Evolutionary conservation across 768 basidiomycete genomes (phyloP), one percentile per base, ranked within the genome.

Genomic region (Fibroporia radiculosa): DNA sequence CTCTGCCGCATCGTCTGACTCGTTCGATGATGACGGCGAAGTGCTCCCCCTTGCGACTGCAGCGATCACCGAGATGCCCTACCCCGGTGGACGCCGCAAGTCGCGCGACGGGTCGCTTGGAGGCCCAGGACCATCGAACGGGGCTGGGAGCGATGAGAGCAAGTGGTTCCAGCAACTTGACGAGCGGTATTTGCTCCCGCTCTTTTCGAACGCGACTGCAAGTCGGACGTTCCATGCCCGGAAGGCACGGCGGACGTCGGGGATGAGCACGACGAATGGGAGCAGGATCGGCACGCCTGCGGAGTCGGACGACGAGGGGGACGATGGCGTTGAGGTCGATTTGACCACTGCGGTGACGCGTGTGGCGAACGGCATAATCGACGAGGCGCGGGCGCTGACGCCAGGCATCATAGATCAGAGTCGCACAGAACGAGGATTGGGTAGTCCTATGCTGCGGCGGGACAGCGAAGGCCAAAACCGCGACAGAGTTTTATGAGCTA

Each of bases 131-230:
- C 24, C 29, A 16, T 12, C 29, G 5, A 29, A n/a, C 13, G 38
- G 53, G n/a, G n/a, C n/a, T n/a, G 53, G 66, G 3, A 73, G 68
- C 3, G 83, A 85, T 47, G 91, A 95, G 42, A 84, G 88, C 23
- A 88, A 89, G 62, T 97, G 93, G 92, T 97, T 97, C 80, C 92
- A 93, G 55, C 74, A 84, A 35, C 66, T 99, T 29, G 95, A 99
- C 64, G 93, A 99, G 66, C 76, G 91, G 52, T 99, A 95, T 62
- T 68, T 99, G 16, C 65, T 98, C 2, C 93, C 93, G 18, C 68
- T 97, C 28, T 98, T 92, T 68, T 90, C 89, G 38, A 93, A 93
- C 57, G 88, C 87, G 13, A 91, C 90, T 0, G 90, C 90, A 14
- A 88, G 84, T 51, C 72, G 89, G 54, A 84, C 83, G 49, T 90